Percentiles rank a stretch among this genome's conserved stretches.
Evolutionary conservation across 139 green algal genomes (phyloP).

Genomic region (Tetradesmus lagerheimii): DNA sequence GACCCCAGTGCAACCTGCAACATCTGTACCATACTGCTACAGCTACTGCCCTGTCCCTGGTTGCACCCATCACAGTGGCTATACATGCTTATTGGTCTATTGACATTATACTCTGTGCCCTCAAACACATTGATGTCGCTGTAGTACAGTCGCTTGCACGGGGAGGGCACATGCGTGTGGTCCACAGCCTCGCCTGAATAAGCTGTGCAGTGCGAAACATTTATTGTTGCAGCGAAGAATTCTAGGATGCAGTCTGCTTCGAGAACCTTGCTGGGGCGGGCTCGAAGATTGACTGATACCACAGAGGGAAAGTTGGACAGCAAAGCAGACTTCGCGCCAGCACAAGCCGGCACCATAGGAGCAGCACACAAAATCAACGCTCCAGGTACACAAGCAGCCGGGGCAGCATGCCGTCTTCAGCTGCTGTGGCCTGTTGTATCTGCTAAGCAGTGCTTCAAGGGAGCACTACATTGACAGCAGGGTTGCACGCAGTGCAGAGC

Average conservation of each 20-base stretch:
- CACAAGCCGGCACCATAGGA: neutral
- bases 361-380: neutral
- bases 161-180: neutral
- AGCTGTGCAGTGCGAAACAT: neutral
- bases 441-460: neutral
- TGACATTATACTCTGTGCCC: neutral
- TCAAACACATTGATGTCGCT: neutral
- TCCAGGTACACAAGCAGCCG: neutral
- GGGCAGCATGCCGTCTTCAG: neutral
- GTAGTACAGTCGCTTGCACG: neutral
- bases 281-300: constrained; percentile 16
- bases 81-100: too few species aligned
- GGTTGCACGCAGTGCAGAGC: neutral
- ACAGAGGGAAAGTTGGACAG: neutral
- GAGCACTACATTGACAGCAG: neutral
- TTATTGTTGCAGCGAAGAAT: neutral
- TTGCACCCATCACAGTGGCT: too few species aligned
- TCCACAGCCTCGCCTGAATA: neutral
- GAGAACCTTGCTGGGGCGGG: neutral
- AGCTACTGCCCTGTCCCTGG: too few species aligned
- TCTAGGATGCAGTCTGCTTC: neutral
- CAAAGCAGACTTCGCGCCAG: neutral
- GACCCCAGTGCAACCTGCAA: too few species aligned
- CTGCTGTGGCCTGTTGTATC: neutral
- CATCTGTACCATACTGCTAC: too few species aligned